Evolutionary conservation across 768 basidiomycete species (phyloP), one percentile per base, ranked within the genome.

Genomic region (Chalciporus piperatus): DNA sequence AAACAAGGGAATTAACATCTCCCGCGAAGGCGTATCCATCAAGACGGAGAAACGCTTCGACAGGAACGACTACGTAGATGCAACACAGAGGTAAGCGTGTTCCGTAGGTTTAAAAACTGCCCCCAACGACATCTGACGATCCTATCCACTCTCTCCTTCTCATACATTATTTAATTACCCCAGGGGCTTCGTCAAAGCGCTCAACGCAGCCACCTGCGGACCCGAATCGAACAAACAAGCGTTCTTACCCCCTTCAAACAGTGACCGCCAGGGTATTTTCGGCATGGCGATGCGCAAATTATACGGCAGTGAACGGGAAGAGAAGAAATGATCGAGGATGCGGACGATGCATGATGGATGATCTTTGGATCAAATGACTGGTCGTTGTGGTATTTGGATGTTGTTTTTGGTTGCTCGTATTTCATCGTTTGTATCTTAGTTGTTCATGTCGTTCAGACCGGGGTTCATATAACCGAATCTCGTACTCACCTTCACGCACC

Each of bases 11-110:
- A 69, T 82, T 44, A 68, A 80, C 27, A 66, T 89, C 42, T 82
- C 84, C 1, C 66, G 73, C n/a, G 70, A 72, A 4, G 87, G 87
- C 4, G 73, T 89, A 12, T 78, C 84, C 0, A 72, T 89, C 39
- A 87, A 85, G 68, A 89, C 85, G 1, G 64, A 74, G 19, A 78
- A 75, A 52, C 74, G 76, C 6, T 76, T 84, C 55, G 80, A 81
- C 53, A 73, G 83, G 37, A 80, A 85, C 48, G 75, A 79, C 38
- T 89, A 89, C 53, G 70, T 89, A 3, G 85, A 88, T 59, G 84
- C 85, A 7, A 88, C 86, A 14, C 87, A 88, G 61, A 72, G 87
- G 87, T 86, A 27, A 46, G 48, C 27, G 47, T 40, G 35, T 2
- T n/a, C 35, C 32, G 16, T 37, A 16, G 16, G 32, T 14, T 27